Conservation (phyloP, 176 grass and related monocot species). For the Rhynchospora pubera region DNA sequence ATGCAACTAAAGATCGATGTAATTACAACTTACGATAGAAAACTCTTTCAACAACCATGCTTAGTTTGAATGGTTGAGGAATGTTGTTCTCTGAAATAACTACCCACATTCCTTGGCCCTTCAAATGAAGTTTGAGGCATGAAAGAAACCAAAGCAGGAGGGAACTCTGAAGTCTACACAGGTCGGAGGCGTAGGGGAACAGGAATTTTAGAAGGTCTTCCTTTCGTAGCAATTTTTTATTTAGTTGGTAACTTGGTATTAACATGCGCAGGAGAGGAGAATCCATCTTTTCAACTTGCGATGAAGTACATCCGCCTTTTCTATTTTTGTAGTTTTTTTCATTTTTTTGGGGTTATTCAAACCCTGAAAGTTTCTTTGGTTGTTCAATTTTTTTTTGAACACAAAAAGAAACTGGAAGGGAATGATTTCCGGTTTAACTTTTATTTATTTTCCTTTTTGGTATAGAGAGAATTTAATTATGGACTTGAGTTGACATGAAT, state of each 20-base stretch:
- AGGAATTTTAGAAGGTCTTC: not conserved
- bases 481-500: not conserved
- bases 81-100: no score
- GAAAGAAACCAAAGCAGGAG: no score
- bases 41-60: no score
- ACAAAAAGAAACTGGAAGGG: not conserved
- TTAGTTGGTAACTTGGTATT: not conserved
- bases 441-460: not conserved
- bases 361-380: not conserved
- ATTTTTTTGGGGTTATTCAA: not conserved
- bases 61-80: no score
- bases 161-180: not conserved
- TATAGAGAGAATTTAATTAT: constrained; percentile 9
- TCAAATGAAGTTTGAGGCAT: no score
- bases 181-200: not conserved
- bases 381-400: not conserved
- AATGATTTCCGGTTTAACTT: not conserved
- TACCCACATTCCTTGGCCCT: no score
- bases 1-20: not conserved
- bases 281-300: not conserved
- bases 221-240: not conserved
- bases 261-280: not conserved
- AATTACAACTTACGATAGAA: not conserved
- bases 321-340: not conserved
- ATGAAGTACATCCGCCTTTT: not conserved